These are phyloP conservation scores for Clohesyomyces aquaticus DNA, from an alignment of 495 filamentous ascomycete genomes.

Conservation along the genomic window DNA sequence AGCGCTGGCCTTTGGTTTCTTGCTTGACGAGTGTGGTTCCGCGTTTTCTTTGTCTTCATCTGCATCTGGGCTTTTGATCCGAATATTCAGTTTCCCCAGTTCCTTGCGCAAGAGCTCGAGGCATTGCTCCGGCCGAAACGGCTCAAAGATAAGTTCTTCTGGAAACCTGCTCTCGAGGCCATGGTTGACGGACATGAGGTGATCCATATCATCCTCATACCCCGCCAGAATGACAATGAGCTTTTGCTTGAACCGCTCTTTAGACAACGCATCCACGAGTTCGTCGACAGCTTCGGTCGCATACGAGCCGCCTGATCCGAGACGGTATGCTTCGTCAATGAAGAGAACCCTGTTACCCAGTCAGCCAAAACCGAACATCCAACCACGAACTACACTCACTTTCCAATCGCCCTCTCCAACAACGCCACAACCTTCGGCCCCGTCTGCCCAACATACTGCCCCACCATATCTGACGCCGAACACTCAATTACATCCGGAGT, in stretches of 20 bases:
- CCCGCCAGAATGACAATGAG: slow-evolving; percentile 77
- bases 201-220: slow-evolving; percentile 71
- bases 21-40: slow-evolving; percentile 50
- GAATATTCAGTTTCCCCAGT: slow-evolving; percentile 24
- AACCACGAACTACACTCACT: too few relatives aligned
- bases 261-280: slow-evolving; percentile 70
- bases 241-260: slow-evolving; percentile 63
- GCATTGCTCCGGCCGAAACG: slow-evolving; percentile 53
- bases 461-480: slow-evolving; percentile 50
- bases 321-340: slow-evolving; percentile 70
- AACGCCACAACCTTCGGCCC: slow-evolving; percentile 63
- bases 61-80: slow-evolving; percentile 26
- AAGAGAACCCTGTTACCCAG: too few relatives aligned
- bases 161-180: slow-evolving; percentile 66
- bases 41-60: slow-evolving; percentile 49
- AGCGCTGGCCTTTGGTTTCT: too few relatives aligned
- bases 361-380: too few relatives aligned
- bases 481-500: slow-evolving; percentile 47
- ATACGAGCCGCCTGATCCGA: slow-evolving; percentile 60
- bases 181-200: slow-evolving; percentile 64
- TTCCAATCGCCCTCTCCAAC: slow-evolving; percentile 63
- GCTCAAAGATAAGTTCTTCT: slow-evolving; percentile 57
- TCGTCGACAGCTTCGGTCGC: slow-evolving; percentile 76
- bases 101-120: slow-evolving; percentile 46
- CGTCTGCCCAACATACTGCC: slow-evolving; percentile 60